Percentiles rank a stretch among this genome's conserved stretches.
phyloP scores from a whole-genome alignment of 1,139 yeast genomes.

The Schwanniomyces etchellsii region DNA sequence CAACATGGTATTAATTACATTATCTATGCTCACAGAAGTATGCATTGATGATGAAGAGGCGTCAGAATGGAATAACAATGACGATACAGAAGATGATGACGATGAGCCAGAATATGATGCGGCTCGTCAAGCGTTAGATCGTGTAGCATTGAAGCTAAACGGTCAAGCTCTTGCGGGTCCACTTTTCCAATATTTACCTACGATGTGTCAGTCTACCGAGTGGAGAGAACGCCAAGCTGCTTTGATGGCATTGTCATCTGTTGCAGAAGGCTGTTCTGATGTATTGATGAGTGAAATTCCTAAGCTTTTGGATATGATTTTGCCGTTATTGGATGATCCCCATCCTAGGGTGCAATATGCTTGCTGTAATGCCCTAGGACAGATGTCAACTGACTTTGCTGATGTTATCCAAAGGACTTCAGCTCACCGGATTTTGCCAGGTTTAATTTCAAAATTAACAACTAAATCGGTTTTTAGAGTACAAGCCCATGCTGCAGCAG shows the following conservation, averaged over 20 bases:
- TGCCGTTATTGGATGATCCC: constrained; percentile 74
- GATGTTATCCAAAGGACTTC: constrained; percentile 78
- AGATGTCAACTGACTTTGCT: constrained; percentile 96
- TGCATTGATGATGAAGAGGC: constrained; percentile 82
- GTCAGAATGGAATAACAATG: constrained; percentile 84
- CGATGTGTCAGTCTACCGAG: constrained; percentile 64
- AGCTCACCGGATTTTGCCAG: constrained; percentile 78
- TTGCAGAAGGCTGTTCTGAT: constrained; percentile 96
- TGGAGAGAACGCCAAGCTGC: constrained; percentile 99
- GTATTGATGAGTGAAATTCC: constrained; percentile 80
- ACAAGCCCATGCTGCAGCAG: constrained; percentile 98
- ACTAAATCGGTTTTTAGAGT: constrained; percentile 76
- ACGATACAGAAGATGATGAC: constrained; percentile 72
- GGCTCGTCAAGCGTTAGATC: constrained; percentile 89
- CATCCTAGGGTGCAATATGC: constrained; percentile 97
- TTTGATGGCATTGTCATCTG: constrained; percentile 91
- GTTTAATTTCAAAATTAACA: constrained; percentile 75
- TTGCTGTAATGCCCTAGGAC: constrained; percentile 94
- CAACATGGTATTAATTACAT: constrained; percentile 65
- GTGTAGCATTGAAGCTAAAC: constrained; percentile 77
- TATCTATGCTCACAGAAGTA: constrained; percentile 88
- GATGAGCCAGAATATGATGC: constrained; percentile 87
- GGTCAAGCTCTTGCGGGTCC: constrained; percentile 84
- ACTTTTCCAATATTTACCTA: constrained; percentile 78
- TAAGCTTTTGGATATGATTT: constrained; percentile 71